Conservation (phyloP, 192 early-diverging fungal genomes). For the Powellomyces hirtus region DNA sequence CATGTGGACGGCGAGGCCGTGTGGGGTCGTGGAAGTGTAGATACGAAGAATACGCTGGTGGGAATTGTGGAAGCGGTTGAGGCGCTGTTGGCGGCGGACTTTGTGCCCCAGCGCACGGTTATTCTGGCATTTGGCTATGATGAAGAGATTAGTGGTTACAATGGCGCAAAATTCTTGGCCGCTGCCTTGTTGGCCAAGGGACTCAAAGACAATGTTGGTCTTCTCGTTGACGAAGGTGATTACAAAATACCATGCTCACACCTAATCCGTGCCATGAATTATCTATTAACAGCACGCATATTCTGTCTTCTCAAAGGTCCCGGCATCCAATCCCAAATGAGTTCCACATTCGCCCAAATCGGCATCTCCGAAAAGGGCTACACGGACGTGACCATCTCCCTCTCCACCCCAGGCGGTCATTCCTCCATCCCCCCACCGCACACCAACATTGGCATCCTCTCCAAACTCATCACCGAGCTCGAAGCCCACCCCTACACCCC, state of each 20-base stretch:
- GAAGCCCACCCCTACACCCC: constrained; percentile 24
- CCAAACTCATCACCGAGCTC: constrained; percentile 18
- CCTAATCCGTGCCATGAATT: no score
- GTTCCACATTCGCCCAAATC: constrained; percentile 24
- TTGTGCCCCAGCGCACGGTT: constrained; percentile 23
- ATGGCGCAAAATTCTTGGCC: constrained; percentile 20
- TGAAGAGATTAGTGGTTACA: constrained; percentile 41
- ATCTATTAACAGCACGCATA: no score
- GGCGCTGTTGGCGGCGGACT: constrained; percentile 22
- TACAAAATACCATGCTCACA: no score
- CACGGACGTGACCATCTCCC: constrained; percentile 23
- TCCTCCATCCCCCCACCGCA: constrained; percentile 43
- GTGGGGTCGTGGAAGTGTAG: constrained; percentile 39
- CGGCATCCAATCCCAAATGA: constrained; percentile 1
- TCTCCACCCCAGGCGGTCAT: constrained; percentile 38
- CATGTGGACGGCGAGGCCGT: constrained; percentile 24
- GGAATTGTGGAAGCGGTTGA: constrained; percentile 37
- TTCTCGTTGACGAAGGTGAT: constrained; percentile 47
- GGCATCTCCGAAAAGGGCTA: constrained; percentile 37
- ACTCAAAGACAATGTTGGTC: constrained; percentile 16
- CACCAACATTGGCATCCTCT: constrained; percentile 36
- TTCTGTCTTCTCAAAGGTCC: no score
- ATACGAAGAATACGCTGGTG: constrained; percentile 28
- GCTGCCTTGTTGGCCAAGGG: not conserved
- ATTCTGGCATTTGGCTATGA: constrained; percentile 41